Evolutionary conservation across 352 stramenopile genomes (phyloP).

Genomic region (Globisporangium camurandrum): DNA sequence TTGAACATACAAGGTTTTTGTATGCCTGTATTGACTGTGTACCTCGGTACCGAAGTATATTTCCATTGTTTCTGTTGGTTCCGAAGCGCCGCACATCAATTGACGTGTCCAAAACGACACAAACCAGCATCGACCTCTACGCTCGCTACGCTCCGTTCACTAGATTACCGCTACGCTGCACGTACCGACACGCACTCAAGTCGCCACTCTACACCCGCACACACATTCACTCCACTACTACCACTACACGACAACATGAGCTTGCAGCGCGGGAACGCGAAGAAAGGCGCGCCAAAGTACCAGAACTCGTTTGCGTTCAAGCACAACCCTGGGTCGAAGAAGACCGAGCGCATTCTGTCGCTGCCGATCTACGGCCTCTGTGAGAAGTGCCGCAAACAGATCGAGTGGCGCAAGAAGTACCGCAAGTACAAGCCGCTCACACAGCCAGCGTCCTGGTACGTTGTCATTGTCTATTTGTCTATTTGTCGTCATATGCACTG

Average conservation of each 20-base stretch:
- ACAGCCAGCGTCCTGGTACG: constrained; percentile 88
- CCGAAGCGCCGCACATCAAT: constrained; percentile 1
- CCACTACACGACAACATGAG: constrained; percentile 72
- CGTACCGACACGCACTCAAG: not conserved
- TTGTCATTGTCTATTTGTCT: not conserved
- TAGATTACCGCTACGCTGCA: no score
- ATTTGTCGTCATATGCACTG: not conserved
- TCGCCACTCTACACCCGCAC: not conserved
- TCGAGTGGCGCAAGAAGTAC: constrained; percentile 99
- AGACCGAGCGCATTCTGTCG: constrained; percentile 91
- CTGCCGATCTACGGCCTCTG: constrained; percentile 91
- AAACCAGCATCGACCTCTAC: not conserved
- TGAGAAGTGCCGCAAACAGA: constrained; percentile 92
- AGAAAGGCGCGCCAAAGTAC: constrained; percentile 89
- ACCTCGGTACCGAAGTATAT: no score
- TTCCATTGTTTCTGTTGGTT: not conserved
- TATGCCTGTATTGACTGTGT: no score
- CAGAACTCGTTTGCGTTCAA: constrained; percentile 98
- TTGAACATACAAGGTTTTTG: no score
- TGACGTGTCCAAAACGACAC: no score
- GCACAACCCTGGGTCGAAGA: constrained; percentile 98
- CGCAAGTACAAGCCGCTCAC: constrained; percentile 97
- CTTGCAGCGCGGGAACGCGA: constrained; percentile 76
- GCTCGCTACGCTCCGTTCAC: not conserved
- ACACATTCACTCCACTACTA: not conserved